A percentile compares a stretch with the other conserved stretches of the same genome.
phyloP scores from a whole-genome alignment of 2,329 filamentous ascomycete species.

The Acrodontium crateriforme region DNA sequence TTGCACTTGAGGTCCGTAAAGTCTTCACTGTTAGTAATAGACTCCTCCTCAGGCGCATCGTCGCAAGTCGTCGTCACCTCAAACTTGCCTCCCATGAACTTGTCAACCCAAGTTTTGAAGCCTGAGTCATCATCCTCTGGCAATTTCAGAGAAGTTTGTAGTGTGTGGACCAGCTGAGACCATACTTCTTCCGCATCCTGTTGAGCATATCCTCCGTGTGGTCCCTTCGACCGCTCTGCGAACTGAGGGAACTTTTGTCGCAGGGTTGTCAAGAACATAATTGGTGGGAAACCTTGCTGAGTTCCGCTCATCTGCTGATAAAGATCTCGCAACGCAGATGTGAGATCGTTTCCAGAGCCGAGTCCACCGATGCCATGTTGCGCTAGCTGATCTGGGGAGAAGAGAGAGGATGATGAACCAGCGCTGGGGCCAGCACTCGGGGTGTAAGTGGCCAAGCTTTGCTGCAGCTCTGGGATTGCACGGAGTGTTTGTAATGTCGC shows the following conservation, averaged over 20 bases:
- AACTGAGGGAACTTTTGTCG: constrained; percentile 80
- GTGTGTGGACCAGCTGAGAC: constrained; percentile 81
- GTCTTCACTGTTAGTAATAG: constrained; percentile 51
- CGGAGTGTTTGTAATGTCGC: constrained; percentile 87
- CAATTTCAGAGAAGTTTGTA: constrained; percentile 63
- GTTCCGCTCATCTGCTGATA: constrained; percentile 86
- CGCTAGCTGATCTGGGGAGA: constrained; percentile 21
- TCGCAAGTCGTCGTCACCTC: constrained; percentile 69
- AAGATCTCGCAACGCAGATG: constrained; percentile 62
- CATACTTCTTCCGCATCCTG: constrained; percentile 98
- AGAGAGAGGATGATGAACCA: constrained; percentile 15
- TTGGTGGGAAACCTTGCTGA: constrained; percentile 70
- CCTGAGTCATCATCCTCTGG: constrained; percentile 44
- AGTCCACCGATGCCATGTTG: constrained; percentile 46
- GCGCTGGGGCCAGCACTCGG: constrained; percentile 6
- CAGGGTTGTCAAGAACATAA: constrained; percentile 69
- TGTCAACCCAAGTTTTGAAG: constrained; percentile 57
- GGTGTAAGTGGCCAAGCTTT: constrained; percentile 53
- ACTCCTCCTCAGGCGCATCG: constrained; percentile 65
- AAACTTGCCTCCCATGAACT: constrained; percentile 76
- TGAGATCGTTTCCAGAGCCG: constrained; percentile 53
- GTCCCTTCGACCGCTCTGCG: constrained; percentile 71
- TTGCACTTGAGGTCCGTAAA: constrained; percentile 96
- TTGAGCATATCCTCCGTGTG: constrained; percentile 70
- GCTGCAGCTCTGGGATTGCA: constrained; percentile 79